Percentiles rank a stretch among this genome's conserved stretches.
These are phyloP conservation scores for Arabidopsis suecica DNA, from an alignment of 345 rosid genomes.

Conservation along the genomic window DNA sequence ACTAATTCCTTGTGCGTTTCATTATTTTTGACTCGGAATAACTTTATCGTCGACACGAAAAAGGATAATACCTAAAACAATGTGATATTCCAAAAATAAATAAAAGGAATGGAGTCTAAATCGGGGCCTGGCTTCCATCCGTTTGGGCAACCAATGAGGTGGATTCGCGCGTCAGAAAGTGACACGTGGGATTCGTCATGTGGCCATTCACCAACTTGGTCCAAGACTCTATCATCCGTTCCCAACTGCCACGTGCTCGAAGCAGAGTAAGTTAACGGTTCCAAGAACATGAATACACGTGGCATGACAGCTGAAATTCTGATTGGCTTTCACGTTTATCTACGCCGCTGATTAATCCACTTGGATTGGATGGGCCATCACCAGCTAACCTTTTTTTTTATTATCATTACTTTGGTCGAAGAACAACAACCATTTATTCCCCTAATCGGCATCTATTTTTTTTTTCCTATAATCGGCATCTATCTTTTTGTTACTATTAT, in stretches of 20 bases:
- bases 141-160: slow-evolving; percentile 35
- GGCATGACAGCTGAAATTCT: slow-evolving; percentile 38
- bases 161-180: not conserved
- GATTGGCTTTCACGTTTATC: slow-evolving; percentile 45
- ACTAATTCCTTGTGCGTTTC: not conserved
- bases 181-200: slow-evolving; percentile 39
- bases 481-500: too few species aligned
- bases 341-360: slow-evolving; percentile 43
- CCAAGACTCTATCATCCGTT: slow-evolving; percentile 13
- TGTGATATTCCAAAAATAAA: not conserved
- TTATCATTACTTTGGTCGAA: not conserved
- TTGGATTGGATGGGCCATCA: too few species aligned
- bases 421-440: not conserved
- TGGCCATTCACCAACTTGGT: slow-evolving; percentile 37
- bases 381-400: too few species aligned
- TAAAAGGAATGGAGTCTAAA: slow-evolving; percentile 8
- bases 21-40: not conserved
- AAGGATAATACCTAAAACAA: not conserved
- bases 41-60: not conserved
- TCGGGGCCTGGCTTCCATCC: slow-evolving; percentile 33
- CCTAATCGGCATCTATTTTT: too few species aligned
- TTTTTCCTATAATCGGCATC: too few species aligned
- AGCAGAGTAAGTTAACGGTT: slow-evolving; percentile 23
- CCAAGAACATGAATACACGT: slow-evolving; percentile 6
- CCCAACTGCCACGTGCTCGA: slow-evolving; percentile 38